Evolutionary conservation across 1,139 yeast genomes (phyloP), one percentile per base, ranked within the genome.

Genomic region (Sugiyamaella grinbergsii): DNA sequence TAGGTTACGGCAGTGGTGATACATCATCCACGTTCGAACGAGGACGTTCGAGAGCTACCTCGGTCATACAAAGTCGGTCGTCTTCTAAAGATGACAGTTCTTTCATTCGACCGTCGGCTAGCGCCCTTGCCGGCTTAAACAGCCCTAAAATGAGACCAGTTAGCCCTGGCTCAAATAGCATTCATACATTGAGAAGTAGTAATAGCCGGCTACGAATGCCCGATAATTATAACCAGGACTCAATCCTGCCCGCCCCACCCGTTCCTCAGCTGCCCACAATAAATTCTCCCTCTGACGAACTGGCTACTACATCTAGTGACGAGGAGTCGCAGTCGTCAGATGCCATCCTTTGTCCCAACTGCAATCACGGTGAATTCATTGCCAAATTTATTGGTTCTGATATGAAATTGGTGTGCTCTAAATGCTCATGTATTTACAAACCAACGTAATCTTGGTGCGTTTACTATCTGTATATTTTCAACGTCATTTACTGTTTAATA

Each of bases 301-400:
- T n/a, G n/a, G 28, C 23, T 20, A 5, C 2, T 29, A 7, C 24
- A 8, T 18, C 5, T 16, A 33, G 29, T 8, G 23, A 18, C 2
- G 23, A 40, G n/a, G 26, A 40, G 15, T 19, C n/a, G 33, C 42
- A 23, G n/a, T 42, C 4, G 26, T n/a, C 24, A 5, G 47, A 43
- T 24, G 13, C 41, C 18, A 43, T 43, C 11, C 33, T 43, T 8
- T 57, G 61, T 24, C 42, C 40, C n/a, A 50, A 50, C 31, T 58
- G 62, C 34, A 47, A 51, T 8, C 45, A 56, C 5, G 53, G 56
- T 4, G 55, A 54, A 37, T 58, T 58, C 45, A 52, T 50, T 33
- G 61, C 58, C 15, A 49, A 53, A 15, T 42, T 52, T 13, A 47
- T 55, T 10, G 55, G 57, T 16, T 52, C 54, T 13, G 50, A 42